Evolutionary conservation across 495 filamentous ascomycete species (phyloP), one percentile per base, ranked within the genome.

Genomic region (Beverwykella pulmonaria): DNA sequence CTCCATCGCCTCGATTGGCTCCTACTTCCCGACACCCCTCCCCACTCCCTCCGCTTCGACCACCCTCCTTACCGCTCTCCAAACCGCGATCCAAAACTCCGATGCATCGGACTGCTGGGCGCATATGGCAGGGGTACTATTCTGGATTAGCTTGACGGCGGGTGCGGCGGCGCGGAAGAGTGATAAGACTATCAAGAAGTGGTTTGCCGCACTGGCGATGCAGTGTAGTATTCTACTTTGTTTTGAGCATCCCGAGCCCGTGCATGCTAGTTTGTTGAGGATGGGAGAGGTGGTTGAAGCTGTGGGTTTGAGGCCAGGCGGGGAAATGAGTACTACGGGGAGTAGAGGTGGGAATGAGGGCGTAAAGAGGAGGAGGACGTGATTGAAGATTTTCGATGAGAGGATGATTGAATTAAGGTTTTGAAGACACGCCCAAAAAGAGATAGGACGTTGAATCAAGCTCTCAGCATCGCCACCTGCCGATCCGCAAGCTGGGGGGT

Each of bases 71-170:
- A 12, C 39, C 1, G 9, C 23, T 48, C 65, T 69, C 47, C 27
- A 34, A 9, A 53, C 57, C 44, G 61, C 66, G 15, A 57, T 69
- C 44, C 30, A 67, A 3, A 53, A 59, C 58, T 69, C 70, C 8
- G 49, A 66, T 39, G 36, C 67, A 53, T 63, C 66, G 4, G 50
- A 58, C 65, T 53, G 34, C 23, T 77, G 75, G 75, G 55, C 53
- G 57, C 68, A 73, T 46, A 55, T 77, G 60, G 69, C 72, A 1
- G 75, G 75, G 32, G 74, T 76, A 49, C 71, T 75, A 0, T 65
- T 75, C 61, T 76, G 72, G 72, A 62, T 74, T 44, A 39, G 60
- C 9, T 71, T 77, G 7, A 61, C 71, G 23, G 70, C 49, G 1
- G 68, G 70, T 22, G 74, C 74, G 1, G 68, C 73, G 19, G 44